Base-by-base conservation (phyloP, 108 stramenopile genomes). In the Pseudonitzschia pungens region DNA sequence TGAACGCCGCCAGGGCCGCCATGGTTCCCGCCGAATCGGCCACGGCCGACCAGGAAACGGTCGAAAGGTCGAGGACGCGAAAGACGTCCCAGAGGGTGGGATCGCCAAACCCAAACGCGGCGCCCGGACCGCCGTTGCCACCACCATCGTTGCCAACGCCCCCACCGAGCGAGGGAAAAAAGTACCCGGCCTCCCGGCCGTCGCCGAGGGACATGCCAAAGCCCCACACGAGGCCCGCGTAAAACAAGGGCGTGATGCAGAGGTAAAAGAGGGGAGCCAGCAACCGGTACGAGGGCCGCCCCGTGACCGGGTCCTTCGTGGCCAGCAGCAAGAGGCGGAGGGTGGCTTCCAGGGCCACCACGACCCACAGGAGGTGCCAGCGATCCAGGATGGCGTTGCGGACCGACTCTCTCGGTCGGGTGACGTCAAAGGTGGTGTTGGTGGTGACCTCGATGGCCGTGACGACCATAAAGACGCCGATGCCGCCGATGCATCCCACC, bases 401-500 rank as follows among this genome's bases (percentile, higher is more conserved):
- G 12, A 86, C 6, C 14, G 77, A 69, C 9, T 71, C 73, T 10
- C 26, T 12, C 16, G 54, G 54, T 22, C 8, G 1, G 33, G 6
- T 44, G 0, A 77, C 68, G 42, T 75, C 53, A 41, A 89, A 86
- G 45, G 56, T 55, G 26, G 70, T 53, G 68, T 91, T 75, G 33
- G 76, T 71, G 3, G 92, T 85, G 0, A 96, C 89, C 75, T 93
- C 91, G 10, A 96, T 76, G 9, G 75, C 84, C 2, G 92, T 93
- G 11, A 69, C 77, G 40, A 81, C 80, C 26, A 96, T 80, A 70
- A 84, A 88, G 15, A 87, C 70, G 5, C 94, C 94, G 67, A 95
- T 91, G 8, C 94, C 94, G 42, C 89, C 87, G 65, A 96, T 93
- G 65, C 88, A 93, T 10, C 92, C 95, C 31, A 91, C 81, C 16